Evolutionary conservation across 2,329 filamentous ascomycete genomes (phyloP).

Genomic region (Talaromyces sp.): DNA sequence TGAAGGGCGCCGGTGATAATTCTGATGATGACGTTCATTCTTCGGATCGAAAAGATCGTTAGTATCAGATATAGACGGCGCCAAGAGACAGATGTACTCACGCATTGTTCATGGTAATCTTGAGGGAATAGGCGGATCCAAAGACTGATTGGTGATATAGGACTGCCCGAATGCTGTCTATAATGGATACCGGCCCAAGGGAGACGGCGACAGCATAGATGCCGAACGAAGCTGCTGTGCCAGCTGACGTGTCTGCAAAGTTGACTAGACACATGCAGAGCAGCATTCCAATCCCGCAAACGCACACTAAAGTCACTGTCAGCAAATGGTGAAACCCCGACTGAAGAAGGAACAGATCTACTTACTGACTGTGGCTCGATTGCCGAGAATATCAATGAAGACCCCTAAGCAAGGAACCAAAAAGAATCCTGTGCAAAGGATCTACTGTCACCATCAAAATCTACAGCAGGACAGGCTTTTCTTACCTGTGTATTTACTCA

Average conservation of each 20-base stretch:
- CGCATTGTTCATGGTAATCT: slow-evolving; percentile 61
- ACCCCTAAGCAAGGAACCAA: slow-evolving; percentile 56
- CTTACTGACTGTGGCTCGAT: slow-evolving; percentile 48
- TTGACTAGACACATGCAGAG: slow-evolving; percentile 55
- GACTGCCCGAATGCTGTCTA: slow-evolving; percentile 59
- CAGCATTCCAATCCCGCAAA: slow-evolving; percentile 52
- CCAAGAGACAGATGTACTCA: slow-evolving; percentile 23
- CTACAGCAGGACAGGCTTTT: too few relatives aligned
- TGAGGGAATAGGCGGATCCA: slow-evolving; percentile 58
- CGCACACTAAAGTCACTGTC: slow-evolving; percentile 24
- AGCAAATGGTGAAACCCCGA: slow-evolving; percentile 22
- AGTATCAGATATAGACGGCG: background rate
- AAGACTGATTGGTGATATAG: slow-evolving; percentile 61
- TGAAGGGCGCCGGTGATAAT: slow-evolving; percentile 59
- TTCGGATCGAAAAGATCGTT: slow-evolving; percentile 23
- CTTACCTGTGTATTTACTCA: slow-evolving; percentile 26
- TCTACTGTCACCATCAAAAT: background rate
- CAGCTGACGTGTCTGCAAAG: slow-evolving; percentile 49
- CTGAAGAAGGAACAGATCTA: background rate
- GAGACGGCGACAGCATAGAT: slow-evolving; percentile 57
- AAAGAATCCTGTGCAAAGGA: slow-evolving; percentile 45
- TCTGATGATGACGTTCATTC: slow-evolving; percentile 60
- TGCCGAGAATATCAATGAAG: slow-evolving; percentile 56
- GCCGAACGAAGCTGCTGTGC: slow-evolving; percentile 59
- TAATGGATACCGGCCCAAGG: slow-evolving; percentile 57